These are phyloP conservation scores for Microsporum ferrugineum DNA, from an alignment of 2,329 filamentous ascomycete species.

Conservation along the genomic window DNA sequence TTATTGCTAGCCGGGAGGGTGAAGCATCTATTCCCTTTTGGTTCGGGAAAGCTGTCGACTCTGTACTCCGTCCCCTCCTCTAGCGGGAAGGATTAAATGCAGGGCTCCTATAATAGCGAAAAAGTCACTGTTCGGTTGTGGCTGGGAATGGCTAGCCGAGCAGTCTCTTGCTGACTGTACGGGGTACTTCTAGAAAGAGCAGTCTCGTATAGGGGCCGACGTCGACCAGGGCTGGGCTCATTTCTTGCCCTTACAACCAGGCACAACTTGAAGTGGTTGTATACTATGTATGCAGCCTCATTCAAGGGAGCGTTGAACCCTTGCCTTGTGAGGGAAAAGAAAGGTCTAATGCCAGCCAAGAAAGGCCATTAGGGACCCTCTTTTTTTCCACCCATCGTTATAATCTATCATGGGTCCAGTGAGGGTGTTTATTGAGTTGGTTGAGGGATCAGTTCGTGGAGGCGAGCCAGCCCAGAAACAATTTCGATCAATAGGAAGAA, in stretches of 20 bases:
- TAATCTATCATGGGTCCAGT: not conserved
- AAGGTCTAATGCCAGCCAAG: not conserved
- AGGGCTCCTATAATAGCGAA: not conserved
- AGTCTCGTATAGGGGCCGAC: not conserved
- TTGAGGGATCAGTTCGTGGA: not conserved
- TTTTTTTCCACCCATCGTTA: not conserved
- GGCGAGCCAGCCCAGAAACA: not conserved
- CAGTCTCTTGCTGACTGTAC: not conserved
- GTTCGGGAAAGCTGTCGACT: not conserved
- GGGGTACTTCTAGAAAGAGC: not conserved
- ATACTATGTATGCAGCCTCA: not conserved
- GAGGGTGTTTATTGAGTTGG: not conserved
- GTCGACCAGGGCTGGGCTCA: not conserved
- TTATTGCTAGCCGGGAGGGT: not conserved
- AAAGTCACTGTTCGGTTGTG: not conserved
- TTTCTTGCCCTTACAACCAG: slow-evolving; percentile 1
- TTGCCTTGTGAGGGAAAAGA: not conserved
- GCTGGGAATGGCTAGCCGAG: not conserved
- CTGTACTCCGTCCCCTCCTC: not conserved
- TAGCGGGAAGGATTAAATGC: not conserved
- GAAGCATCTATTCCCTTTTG: not conserved
- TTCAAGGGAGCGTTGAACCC: not conserved
- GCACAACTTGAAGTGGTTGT: not conserved
- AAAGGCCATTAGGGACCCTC: not conserved
- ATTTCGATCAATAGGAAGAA: not conserved